Conservation (phyloP, 129 eudicot genomes). For the Smallanthus sonchifolius region DNA sequence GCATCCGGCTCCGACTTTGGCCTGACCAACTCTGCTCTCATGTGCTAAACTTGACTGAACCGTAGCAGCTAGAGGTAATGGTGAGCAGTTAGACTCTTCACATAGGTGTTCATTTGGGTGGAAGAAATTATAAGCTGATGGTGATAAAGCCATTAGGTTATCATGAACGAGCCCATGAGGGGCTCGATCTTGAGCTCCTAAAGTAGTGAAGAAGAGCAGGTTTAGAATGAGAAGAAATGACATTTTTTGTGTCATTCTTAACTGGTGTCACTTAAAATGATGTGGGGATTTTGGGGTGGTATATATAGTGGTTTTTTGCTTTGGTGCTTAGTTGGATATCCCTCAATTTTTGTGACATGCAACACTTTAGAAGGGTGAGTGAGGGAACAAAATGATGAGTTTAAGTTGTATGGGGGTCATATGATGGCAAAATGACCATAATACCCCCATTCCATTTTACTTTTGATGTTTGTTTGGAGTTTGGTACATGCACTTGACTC, state of each 20-base stretch:
- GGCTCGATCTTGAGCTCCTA: constrained; percentile 56
- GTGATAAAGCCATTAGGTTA: constrained; percentile 51
- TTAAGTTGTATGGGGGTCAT: constrained; percentile 18
- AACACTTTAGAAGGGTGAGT: constrained; percentile 25
- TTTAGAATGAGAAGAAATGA: constrained; percentile 22
- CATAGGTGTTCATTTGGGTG: constrained; percentile 48
- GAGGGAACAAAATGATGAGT: constrained; percentile 56
- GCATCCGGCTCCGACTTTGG: constrained; percentile 47
- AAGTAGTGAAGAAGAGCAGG: constrained; percentile 25
- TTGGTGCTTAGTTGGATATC: constrained; percentile 42
- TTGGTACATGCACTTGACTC: background rate
- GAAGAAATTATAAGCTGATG: constrained; percentile 64
- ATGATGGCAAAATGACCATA: constrained; percentile 10
- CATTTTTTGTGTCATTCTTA: constrained; percentile 17
- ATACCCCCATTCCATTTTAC: constrained; percentile 13
- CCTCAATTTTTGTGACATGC: constrained; percentile 35
- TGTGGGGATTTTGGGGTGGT: constrained; percentile 18
- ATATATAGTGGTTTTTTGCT: constrained; percentile 30
- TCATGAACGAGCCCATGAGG: constrained; percentile 58
- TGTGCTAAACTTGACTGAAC: constrained; percentile 55
- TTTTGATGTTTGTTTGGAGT: background rate
- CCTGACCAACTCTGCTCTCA: constrained; percentile 32
- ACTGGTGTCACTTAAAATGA: background rate
- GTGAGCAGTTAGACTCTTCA: constrained; percentile 38
- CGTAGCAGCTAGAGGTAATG: constrained; percentile 62